Evolutionary conservation across 1,139 yeast species (phyloP).

Genomic region (Diutina ranongensis): DNA sequence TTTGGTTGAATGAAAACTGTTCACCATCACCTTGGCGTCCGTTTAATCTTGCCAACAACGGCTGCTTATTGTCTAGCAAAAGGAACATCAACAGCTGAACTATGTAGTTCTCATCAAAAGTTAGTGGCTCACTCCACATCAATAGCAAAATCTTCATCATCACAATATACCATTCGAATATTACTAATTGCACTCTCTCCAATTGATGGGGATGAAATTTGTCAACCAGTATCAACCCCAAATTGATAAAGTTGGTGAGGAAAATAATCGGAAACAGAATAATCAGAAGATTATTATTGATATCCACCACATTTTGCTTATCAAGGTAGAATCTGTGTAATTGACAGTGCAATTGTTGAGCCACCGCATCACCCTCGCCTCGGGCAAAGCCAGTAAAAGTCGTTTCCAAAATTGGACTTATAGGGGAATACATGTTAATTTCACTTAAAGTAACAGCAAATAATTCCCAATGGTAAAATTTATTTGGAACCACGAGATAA

Average conservation of each 20-base stretch:
- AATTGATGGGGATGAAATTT: background rate
- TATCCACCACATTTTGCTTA: slow-evolving; percentile 1
- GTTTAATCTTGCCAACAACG: background rate
- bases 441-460: slow-evolving; percentile 30
- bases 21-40: background rate
- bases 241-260: slow-evolving; percentile 18
- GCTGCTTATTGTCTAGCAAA: slow-evolving; percentile 3
- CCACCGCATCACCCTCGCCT: background rate
- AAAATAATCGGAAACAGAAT: slow-evolving; percentile 35
- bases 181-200: slow-evolving; percentile 9
- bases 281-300: slow-evolving; percentile 16
- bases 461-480: slow-evolving; percentile 29
- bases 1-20: background rate
- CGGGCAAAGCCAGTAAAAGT: background rate
- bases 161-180: slow-evolving; percentile 31
- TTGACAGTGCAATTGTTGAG: background rate
- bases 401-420: slow-evolving; percentile 4
- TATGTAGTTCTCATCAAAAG: slow-evolving; percentile 4
- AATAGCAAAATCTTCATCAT: slow-evolving; percentile 20
- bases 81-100: slow-evolving; percentile 2
- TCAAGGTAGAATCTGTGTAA: background rate
- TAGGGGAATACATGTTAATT: slow-evolving; percentile 10
- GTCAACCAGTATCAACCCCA: background rate
- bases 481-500: slow-evolving; percentile 28
- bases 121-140: slow-evolving; percentile 2